These are phyloP conservation scores for Suillus tomentosus DNA, from an alignment of 768 basidiomycete genomes.

Conservation along the genomic window DNA sequence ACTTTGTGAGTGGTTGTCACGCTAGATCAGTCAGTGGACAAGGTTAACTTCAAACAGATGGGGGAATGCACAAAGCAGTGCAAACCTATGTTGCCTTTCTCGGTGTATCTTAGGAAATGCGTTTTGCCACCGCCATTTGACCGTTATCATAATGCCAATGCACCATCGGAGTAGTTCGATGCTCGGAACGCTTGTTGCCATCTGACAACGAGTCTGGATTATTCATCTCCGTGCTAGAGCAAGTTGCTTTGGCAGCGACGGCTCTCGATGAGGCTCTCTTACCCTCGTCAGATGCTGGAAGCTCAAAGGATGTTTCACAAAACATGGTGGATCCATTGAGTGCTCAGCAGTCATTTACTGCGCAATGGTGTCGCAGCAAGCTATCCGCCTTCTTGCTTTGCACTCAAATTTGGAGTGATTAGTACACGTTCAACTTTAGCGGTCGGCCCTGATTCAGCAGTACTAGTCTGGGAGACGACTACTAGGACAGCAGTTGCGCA, in stretches of 20 bases:
- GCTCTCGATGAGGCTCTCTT: background rate
- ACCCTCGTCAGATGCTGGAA: background rate
- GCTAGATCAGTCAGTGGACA: constrained; percentile 29
- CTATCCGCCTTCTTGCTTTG: constrained; percentile 1
- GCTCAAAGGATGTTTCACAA: background rate
- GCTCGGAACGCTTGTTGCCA: constrained; percentile 6
- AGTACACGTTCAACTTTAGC: background rate
- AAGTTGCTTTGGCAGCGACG: background rate
- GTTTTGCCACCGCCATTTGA: constrained; percentile 8
- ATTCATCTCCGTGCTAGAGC: constrained; percentile 3
- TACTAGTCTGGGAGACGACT: constrained; percentile 15
- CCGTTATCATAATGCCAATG: constrained; percentile 3
- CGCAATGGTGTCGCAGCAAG: background rate
- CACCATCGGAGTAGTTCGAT: constrained; percentile 4
- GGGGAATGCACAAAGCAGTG: constrained; percentile 20
- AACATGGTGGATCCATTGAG: background rate
- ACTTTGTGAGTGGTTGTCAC: constrained; percentile 15
- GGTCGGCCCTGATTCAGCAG: constrained; percentile 1
- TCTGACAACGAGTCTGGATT: background rate
- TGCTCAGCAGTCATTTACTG: background rate
- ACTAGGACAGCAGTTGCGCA: constrained; percentile 3
- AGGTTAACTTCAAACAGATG: constrained; percentile 33
- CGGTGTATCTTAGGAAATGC: constrained; percentile 1
- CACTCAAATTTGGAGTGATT: background rate
- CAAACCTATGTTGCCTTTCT: constrained; percentile 7